Evolutionary conservation across 73 alveolate genomes (phyloP), one percentile per base, ranked within the genome.

Genomic region (Tetrahymena borealis): DNA sequence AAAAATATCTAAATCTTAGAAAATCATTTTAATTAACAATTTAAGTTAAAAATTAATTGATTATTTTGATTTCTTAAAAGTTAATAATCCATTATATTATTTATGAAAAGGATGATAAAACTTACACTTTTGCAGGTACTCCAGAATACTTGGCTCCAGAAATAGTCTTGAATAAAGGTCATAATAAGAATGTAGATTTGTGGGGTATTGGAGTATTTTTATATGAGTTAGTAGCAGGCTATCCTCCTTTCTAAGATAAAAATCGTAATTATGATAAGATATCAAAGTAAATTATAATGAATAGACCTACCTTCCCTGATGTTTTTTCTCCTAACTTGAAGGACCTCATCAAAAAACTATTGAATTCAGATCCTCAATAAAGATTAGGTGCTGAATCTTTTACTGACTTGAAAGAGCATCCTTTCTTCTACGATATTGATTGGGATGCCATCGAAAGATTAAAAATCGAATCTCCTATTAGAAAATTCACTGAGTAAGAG

Each of bases 141-240:
- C 92, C 94, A 90, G 99, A 99, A 6, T 98, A 98, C 91, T 94
- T 98, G 40, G 99, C 99, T 20, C 99, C 99, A 12, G 99, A 98
- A 90, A 96, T 98, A 97, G 94, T 98, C 13, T 94, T 94, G 38
- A 95, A 97, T 79, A 94, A 93, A 33, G 99, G 99, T 0, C 99
- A 98, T 95, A 98, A 98, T 2, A 96, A 94, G 90, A 90, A 97
- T 32, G 97, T 98, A 9, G 99, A 98, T 93, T 98, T 99, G 99
- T 98, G 98, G 96, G 94, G 98, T 78, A 94, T 97, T 40, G 99
- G 99, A 13, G 99, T 98, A 10, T 92, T 98, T 79, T 33, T 97
- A 8, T 98, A 98, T 94, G 99, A 98, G 93, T 96, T 98, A 98
- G 96, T 97, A 39, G 98, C 95, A 12, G 99, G 99, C 5, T 91